These are phyloP conservation scores for Aureobasidium namibiae DNA, from an alignment of 2,329 filamentous ascomycete species.

Conservation along the genomic window DNA sequence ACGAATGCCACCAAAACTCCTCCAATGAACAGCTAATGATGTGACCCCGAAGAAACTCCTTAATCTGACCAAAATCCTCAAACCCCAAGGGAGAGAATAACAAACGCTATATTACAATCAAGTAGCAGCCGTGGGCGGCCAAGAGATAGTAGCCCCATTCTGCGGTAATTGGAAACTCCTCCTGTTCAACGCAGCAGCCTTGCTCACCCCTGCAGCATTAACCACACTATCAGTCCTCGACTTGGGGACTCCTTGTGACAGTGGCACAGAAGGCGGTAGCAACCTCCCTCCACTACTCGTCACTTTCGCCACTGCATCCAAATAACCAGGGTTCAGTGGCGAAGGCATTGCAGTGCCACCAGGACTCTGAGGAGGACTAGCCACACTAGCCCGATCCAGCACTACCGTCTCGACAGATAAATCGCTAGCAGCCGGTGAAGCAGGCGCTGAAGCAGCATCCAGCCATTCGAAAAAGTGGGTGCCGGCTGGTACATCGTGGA, in stretches of 20 bases:
- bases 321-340: not conserved
- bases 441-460: not conserved
- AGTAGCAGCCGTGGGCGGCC: not conserved
- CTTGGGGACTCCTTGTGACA: not conserved
- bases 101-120: not conserved
- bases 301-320: not conserved
- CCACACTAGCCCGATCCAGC: not conserved
- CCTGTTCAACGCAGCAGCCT: no score
- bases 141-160: not conserved
- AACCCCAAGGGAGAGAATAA: not conserved
- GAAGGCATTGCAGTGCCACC: not conserved
- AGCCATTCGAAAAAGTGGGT: constrained; percentile 7
- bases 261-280: not conserved
- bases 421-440: no score
- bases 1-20: no score
- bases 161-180: not conserved
- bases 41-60: no score
- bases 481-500: not conserved
- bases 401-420: not conserved
- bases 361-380: not conserved
- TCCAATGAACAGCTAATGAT: no score
- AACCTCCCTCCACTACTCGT: not conserved
- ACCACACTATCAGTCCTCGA: not conserved
- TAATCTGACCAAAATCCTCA: no score
- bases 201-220: not conserved